These are phyloP conservation scores for Dicorynia guianensis DNA, from an alignment of 306 rosid species.

Conservation along the genomic window DNA sequence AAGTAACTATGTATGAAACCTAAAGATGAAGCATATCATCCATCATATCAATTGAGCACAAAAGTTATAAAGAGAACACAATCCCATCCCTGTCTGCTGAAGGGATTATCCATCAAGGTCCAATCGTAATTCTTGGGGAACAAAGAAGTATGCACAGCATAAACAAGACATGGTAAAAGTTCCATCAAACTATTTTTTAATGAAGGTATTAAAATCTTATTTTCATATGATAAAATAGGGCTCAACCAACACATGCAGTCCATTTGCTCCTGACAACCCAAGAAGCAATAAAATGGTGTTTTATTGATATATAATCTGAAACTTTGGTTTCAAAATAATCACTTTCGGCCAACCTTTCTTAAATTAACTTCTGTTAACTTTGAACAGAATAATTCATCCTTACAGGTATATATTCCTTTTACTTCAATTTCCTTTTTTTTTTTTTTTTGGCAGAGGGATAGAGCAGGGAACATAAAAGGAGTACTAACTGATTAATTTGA, in stretches of 20 bases:
- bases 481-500: slow-evolving; percentile 15
- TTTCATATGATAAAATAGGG: not conserved
- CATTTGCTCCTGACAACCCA: not conserved
- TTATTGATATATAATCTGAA: not conserved
- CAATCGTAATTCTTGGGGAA: not conserved
- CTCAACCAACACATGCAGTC: not conserved
- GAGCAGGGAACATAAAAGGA: not conserved
- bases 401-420: slow-evolving; percentile 5
- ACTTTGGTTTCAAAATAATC: not conserved
- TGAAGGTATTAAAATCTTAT: not conserved
- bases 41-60: too few relatives aligned
- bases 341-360: not conserved
- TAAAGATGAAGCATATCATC: too few relatives aligned
- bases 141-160: not conserved
- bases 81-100: too few relatives aligned
- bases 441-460: not conserved
- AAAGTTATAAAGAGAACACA: too few relatives aligned
- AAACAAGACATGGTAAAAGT: not conserved
- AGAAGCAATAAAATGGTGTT: not conserved
- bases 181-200: not conserved
- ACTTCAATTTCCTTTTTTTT: not conserved
- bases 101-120: not conserved
- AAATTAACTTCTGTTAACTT: not conserved
- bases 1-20: too few relatives aligned
- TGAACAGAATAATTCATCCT: not conserved